A percentile compares a stretch with the other conserved stretches of the same genome.
phyloP scores from a whole-genome alignment of 257 asterid genomes.

The Leonotis leonurus region DNA sequence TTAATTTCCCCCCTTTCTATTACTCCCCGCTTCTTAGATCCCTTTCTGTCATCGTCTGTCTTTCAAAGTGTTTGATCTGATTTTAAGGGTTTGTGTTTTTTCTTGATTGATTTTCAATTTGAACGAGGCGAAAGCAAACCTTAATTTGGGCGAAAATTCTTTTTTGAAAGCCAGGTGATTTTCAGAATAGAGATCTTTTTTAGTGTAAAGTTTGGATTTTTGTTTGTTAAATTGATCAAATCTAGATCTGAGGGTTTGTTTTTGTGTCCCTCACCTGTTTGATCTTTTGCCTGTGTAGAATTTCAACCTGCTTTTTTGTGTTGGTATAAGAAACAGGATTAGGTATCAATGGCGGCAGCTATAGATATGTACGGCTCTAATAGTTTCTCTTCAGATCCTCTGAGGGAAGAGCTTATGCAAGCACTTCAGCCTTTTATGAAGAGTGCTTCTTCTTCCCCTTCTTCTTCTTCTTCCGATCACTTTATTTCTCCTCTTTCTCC shows the following conservation, averaged over 20 bases:
- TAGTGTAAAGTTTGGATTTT: background rate
- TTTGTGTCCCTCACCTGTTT: slow-evolving; percentile 46
- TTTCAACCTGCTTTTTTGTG: slow-evolving; percentile 37
- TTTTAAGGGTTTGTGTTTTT: slow-evolving; percentile 35
- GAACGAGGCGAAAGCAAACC: slow-evolving; percentile 22
- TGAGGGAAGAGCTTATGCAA: slow-evolving; percentile 72
- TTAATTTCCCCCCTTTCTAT: slow-evolving; percentile 35
- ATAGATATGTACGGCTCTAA: slow-evolving; percentile 37
- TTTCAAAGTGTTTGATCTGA: slow-evolving; percentile 35
- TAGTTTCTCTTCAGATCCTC: slow-evolving; percentile 53
- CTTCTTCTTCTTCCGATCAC: slow-evolving; percentile 4
- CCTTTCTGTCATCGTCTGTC: slow-evolving; percentile 91
- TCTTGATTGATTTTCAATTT: slow-evolving; percentile 22
- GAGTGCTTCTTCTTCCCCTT: slow-evolving; percentile 37
- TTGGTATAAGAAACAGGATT: slow-evolving; percentile 38
- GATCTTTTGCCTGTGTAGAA: slow-evolving; percentile 24
- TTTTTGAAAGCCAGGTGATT: slow-evolving; percentile 84
- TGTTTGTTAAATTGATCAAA: slow-evolving; percentile 2
- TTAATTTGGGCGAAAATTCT: slow-evolving; percentile 21
- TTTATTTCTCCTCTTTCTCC: slow-evolving; percentile 8
- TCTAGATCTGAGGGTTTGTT: slow-evolving; percentile 46
- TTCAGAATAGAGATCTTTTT: slow-evolving; percentile 73
- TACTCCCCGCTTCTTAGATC: slow-evolving; percentile 78
- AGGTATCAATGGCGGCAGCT: slow-evolving; percentile 65
- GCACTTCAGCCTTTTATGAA: slow-evolving; percentile 89